These are phyloP conservation scores for Daedaleopsis sinensis DNA, from an alignment of 768 basidiomycete genomes.

Conservation along the genomic window DNA sequence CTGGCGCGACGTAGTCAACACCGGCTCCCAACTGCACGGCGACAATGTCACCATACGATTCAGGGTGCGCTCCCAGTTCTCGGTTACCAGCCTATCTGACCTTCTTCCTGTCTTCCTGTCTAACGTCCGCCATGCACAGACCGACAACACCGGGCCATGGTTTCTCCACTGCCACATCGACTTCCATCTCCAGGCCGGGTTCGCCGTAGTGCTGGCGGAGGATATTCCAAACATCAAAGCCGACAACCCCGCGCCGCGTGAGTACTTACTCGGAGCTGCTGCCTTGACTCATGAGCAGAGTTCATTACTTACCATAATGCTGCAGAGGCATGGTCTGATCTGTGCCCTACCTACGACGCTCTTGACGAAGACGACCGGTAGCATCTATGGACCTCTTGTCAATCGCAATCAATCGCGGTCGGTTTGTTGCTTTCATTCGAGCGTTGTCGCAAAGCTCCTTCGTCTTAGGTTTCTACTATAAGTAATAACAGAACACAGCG, in stretches of 20 bases:
- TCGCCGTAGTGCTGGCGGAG: slow-evolving; percentile 46
- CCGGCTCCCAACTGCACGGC: slow-evolving; percentile 7
- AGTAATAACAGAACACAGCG: too few species aligned
- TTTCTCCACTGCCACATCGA: slow-evolving; percentile 84
- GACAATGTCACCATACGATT: slow-evolving; percentile 32
- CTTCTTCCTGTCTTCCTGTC: not conserved
- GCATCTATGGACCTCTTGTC: too few species aligned
- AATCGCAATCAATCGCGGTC: too few species aligned
- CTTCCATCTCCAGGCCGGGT: slow-evolving; percentile 66
- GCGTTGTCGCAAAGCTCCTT: too few species aligned
- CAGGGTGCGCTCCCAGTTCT: slow-evolving; percentile 8
- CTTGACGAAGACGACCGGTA: slow-evolving; percentile 12
- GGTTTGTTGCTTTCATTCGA: too few species aligned
- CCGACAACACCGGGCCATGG: slow-evolving; percentile 93
- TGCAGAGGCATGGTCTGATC: slow-evolving; percentile 15
- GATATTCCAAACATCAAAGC: slow-evolving; percentile 27
- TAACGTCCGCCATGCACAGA: slow-evolving; percentile 8
- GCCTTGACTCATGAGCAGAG: not conserved
- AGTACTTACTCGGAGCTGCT: not conserved
- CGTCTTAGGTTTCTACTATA: too few species aligned
- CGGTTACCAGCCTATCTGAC: too few species aligned
- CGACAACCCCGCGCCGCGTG: slow-evolving; percentile 20
- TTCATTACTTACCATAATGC: not conserved
- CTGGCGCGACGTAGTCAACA: slow-evolving; percentile 36
- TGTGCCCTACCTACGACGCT: slow-evolving; percentile 17